Base-by-base conservation (phyloP, 2,329 filamentous ascomycete species). In the Ophiocordyceps camponoti-floridani region DNA sequence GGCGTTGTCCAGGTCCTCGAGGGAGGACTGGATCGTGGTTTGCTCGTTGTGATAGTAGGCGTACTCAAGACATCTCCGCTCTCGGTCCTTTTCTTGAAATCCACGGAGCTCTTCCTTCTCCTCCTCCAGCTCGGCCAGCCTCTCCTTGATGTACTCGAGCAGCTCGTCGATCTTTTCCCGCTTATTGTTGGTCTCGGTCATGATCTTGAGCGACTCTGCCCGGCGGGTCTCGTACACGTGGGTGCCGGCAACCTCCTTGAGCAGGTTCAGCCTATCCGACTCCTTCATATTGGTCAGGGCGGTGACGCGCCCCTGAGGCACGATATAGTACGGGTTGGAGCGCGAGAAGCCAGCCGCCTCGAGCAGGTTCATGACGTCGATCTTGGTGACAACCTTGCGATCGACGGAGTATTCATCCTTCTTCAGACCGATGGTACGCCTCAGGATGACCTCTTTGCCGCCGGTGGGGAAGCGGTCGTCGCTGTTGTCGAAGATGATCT, bases 241-340 rank as follows among this genome's bases (percentile, higher is more conserved):
- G 8, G 91, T 98, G 49, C 91, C 91, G 1, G 91, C 91, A n/a
- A 98, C 91, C 58, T 96, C 91, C 63, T 98, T 98, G 49, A 98
- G 66, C 47, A 98, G 68, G 52, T 83, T 88, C 49, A 98, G 66
- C 44, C 91, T 77, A 60, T 95, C 88, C 1, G 80, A 79, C 60
- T 98, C 91, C 62, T 95, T 95, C 91, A 98, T 98, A 60, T 96
- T 98, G 41, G 91, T 98, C 57, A 98, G 70, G 23, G 86, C 82
- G 0, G 91, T 96, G 48, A 98, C 88, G 57, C 91, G 86, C 45
- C 91, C 91, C 61, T 98, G 91, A 0, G 93, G 91, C 2, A 98
- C 93, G 54, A 98, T 98, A 62, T 98, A 98, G 70, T 96, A 98
- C 26, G 91, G 91, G 60, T 98, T 98, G 46, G 88, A 94, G 52